Conservation (phyloP, 306 rosid species). For the Rosa chinensis region DNA sequence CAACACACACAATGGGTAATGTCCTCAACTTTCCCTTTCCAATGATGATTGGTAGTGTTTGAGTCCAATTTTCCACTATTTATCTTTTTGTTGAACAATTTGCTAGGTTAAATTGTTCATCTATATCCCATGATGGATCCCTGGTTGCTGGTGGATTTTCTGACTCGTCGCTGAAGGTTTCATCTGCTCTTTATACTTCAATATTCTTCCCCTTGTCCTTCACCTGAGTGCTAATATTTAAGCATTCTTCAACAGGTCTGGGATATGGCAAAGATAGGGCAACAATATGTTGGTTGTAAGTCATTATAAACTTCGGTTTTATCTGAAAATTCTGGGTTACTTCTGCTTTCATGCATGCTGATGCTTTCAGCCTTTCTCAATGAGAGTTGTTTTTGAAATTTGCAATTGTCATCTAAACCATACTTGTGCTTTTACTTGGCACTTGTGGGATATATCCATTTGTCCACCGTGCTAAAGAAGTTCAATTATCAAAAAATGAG, state of each 20-base stretch:
- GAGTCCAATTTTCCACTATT: conserved; percentile 27
- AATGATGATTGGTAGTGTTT: conserved; percentile 17
- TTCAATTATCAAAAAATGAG: not conserved
- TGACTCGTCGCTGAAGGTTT: conserved; percentile 87
- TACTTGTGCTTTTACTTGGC: not conserved
- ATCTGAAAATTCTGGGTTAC: not conserved
- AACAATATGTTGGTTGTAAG: conserved; percentile 65
- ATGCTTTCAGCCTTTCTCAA: not conserved
- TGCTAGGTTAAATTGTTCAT: conserved; percentile 83
- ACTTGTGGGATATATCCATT: not conserved
- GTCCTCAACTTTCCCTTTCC: conserved; percentile 18
- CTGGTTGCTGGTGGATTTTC: conserved; percentile 97
- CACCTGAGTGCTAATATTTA: conserved; percentile 21
- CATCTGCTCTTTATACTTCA: conserved; percentile 12
- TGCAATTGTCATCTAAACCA: not conserved
- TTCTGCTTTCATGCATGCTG: not conserved
- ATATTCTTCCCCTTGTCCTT: not conserved
- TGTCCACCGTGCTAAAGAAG: not conserved
- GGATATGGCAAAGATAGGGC: conserved; percentile 99
- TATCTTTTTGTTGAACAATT: conserved; percentile 23
- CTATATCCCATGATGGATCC: conserved; percentile 92
- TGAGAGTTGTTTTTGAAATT: not conserved
- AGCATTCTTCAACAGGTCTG: conserved; percentile 59
- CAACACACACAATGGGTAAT: conserved; percentile 85
- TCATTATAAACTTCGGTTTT: conserved; percentile 19